Base-by-base conservation (phyloP, 1,284 basidiomycete species). In the Boletus mariae region DNA sequence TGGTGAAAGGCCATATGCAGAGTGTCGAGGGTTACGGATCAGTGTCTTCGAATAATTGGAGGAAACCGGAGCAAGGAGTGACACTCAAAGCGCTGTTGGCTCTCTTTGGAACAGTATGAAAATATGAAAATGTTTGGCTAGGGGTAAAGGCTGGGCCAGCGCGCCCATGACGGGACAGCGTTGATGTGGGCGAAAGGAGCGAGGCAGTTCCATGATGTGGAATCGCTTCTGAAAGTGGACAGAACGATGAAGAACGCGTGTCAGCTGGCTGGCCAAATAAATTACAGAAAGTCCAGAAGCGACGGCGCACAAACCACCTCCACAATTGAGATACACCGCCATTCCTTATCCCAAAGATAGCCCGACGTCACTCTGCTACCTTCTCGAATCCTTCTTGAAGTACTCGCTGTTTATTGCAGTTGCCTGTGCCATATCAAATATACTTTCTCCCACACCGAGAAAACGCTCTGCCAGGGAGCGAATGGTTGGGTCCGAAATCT, bases 341-440 rank as follows among this genome's bases (percentile, higher is more conserved):
- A 47, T 52, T 31, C 23, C 48, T 38, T 46, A 31, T 34, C 45
- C 23, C 13, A 23, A 26, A 37, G 32, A 29, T 10, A 37, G 34
- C 46, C 37, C 31, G 37, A 50, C 35, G 26, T n/a, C 32, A 43
- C 42, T 40, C 57, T 43, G 53, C 64, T 67, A 69, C 44, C 67
- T 61, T 61, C 63, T 65, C 44, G 67, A 58, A 55, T 77, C 73
- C 64, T 73, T 73, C 74, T 80, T 85, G 75, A 89, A 95, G 68
- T 92, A 94, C 32, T 75, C 60, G 69, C 87, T 94, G 66, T 87
- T 92, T 54, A 95, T 89, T 25, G 83, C 90, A 9, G 85, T 84
- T 23, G 82, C 84, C 63, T 92, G 87, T 41, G 88, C 75, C 67
- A 91, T 79, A 63, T 91, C 90, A 73, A 96, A 98, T 35, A 96